Conservation (phyloP, 1,284 basidiomycete genomes). For the Boletellus deceptivus region DNA sequence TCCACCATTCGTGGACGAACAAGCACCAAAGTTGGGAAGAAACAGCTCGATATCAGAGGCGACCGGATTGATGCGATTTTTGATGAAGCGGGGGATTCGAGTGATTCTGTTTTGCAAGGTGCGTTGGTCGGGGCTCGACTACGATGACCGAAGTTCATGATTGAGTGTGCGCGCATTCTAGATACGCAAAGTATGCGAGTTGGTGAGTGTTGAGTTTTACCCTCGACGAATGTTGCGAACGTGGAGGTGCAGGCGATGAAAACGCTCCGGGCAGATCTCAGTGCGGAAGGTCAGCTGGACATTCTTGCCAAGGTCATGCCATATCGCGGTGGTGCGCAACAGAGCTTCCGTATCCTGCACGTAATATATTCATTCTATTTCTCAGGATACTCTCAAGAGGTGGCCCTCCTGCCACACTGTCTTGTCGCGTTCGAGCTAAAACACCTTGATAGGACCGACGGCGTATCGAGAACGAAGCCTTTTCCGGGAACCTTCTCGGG, state of each 20-base stretch:
- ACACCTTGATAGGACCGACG: conserved; percentile 63
- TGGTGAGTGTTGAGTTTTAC: conserved; percentile 45
- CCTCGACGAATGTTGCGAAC: neutral
- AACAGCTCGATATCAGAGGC: conserved; percentile 71
- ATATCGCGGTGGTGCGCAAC: conserved; percentile 72
- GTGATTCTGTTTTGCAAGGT: conserved; percentile 91
- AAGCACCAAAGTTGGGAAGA: conserved; percentile 57
- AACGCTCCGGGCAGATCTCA: conserved; percentile 69
- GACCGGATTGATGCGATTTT: conserved; percentile 70
- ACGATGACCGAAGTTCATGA: neutral
- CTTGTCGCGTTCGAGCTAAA: conserved; percentile 2
- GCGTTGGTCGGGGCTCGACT: neutral
- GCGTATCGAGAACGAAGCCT: conserved; percentile 83
- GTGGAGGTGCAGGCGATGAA: conserved; percentile 65
- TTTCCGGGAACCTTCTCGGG: conserved; percentile 78
- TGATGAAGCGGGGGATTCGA: conserved; percentile 80
- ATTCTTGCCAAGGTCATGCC: conserved; percentile 78
- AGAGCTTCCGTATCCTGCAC: neutral
- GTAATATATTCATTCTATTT: neutral
- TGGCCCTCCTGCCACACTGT: conserved; percentile 26
- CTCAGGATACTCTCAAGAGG: conserved; percentile 57
- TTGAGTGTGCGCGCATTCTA: conserved; percentile 27
- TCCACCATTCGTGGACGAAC: conserved; percentile 61
- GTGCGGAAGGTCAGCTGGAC: conserved; percentile 74
- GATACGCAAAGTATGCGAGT: conserved; percentile 81